Percentiles rank a stretch among this genome's conserved stretches.
Conservation (phyloP, 345 rosid species). For the Brassica juncea region DNA sequence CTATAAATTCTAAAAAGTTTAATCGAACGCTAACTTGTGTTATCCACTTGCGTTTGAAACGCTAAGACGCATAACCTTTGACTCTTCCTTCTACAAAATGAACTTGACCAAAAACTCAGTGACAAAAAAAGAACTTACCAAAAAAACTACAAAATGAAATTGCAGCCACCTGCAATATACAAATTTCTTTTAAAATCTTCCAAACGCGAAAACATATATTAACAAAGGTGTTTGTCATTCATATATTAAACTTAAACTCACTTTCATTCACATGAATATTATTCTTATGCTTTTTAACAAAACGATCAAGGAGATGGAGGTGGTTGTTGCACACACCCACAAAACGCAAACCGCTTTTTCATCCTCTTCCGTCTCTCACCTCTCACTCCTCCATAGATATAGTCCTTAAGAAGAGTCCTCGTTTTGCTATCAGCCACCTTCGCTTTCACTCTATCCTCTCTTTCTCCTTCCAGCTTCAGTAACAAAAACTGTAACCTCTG, state of each 20-base stretch:
- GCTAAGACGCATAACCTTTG: background rate
- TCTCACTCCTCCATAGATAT: constrained; percentile 66
- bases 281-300: constrained; percentile 4
- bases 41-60: background rate
- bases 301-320: constrained; percentile 32
- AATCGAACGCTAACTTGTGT: background rate
- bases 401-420: constrained; percentile 77
- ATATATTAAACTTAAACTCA: constrained; percentile 5
- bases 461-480: constrained; percentile 67
- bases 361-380: constrained; percentile 48
- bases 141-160: background rate
- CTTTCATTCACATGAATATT: constrained; percentile 25
- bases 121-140: background rate
- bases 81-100: too few relatives aligned
- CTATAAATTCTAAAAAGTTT: background rate
- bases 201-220: background rate
- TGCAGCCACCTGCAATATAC: background rate
- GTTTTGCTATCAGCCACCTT: constrained; percentile 51
- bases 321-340: constrained; percentile 63
- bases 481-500: constrained; percentile 84
- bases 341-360: constrained; percentile 60
- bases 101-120: too few relatives aligned
- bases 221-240: background rate
- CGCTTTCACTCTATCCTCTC: constrained; percentile 53
- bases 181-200: background rate